Percentiles rank a stretch among this genome's conserved stretches.
phyloP scores from a whole-genome alignment of 768 basidiomycete species.

The Trametes meyenii region DNA sequence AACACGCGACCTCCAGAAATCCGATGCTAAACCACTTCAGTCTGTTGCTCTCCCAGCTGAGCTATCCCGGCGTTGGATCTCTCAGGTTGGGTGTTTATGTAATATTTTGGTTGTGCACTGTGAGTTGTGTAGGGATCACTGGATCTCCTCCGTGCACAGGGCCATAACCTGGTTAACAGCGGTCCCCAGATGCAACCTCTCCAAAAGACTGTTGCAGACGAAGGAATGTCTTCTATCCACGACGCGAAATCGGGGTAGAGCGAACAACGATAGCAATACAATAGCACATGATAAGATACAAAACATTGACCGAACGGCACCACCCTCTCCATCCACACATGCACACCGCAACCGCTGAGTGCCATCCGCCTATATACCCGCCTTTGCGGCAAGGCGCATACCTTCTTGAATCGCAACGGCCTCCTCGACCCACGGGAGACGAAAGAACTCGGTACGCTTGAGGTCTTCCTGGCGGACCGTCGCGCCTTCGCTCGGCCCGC shows the following conservation, averaged over 20 bases:
- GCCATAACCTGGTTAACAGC: no score
- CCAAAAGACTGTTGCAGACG: conserved; percentile 24
- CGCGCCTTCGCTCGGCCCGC: conserved; percentile 78
- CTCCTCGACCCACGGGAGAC: conserved; percentile 88
- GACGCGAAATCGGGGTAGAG: conserved; percentile 21
- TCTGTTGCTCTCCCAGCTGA: conserved; percentile 42
- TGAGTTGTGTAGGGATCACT: no score
- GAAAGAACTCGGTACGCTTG: conserved; percentile 87
- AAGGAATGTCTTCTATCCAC: conserved; percentile 24
- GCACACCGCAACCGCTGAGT: background rate
- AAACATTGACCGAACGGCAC: background rate
- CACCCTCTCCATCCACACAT: background rate
- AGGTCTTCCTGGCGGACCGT: conserved; percentile 88
- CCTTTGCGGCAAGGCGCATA: conserved; percentile 55
- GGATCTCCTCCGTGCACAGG: no score
- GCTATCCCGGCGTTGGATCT: conserved; percentile 36
- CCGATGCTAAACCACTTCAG: conserved; percentile 30
- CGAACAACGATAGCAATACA: background rate
- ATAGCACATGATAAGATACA: background rate
- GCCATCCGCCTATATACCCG: conserved; percentile 20
- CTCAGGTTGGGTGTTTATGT: no score
- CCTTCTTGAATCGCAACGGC: conserved; percentile 88
- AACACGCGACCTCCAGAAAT: no score
- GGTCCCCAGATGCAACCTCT: conserved; percentile 23
- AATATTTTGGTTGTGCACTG: no score